These are phyloP conservation scores for Rauvolfia tetraphylla DNA, from an alignment of 257 asterid genomes.

Conservation along the genomic window DNA sequence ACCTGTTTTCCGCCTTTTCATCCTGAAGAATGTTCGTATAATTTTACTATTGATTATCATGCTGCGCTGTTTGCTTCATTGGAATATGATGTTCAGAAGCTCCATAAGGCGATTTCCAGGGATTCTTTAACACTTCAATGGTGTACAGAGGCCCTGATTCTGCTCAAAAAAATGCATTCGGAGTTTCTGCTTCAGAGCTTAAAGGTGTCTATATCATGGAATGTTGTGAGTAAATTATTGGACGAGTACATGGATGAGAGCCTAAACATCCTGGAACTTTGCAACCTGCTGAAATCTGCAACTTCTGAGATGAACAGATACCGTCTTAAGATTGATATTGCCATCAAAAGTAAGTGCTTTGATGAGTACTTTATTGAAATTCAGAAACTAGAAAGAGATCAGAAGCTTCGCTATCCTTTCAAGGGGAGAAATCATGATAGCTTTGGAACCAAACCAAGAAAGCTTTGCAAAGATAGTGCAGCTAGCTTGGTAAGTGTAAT, in stretches of 20 bases:
- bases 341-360: not conserved
- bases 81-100: slow-evolving; percentile 4
- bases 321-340: slow-evolving; percentile 7
- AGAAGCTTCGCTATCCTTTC: not conserved
- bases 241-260: slow-evolving; percentile 26
- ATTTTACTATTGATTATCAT: not conserved
- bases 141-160: slow-evolving; percentile 21
- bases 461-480: not conserved
- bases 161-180: slow-evolving; percentile 14
- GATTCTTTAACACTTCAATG: slow-evolving; percentile 14
- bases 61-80: slow-evolving; percentile 15
- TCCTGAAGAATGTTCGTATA: not conserved
- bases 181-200: slow-evolving; percentile 9
- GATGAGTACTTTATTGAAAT: not conserved
- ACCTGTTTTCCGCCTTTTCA: slow-evolving; percentile 20
- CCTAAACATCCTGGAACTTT: slow-evolving; percentile 15
- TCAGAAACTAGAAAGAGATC: slow-evolving; percentile 1
- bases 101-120: slow-evolving; percentile 11
- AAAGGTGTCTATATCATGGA: slow-evolving; percentile 1
- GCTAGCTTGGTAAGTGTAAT: slow-evolving; percentile 6
- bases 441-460: not conserved
- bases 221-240: not conserved
- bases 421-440: slow-evolving; percentile 10
- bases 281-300: slow-evolving; percentile 24
- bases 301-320: slow-evolving; percentile 11